Base-by-base conservation (phyloP, 495 filamentous ascomycete species). In the Achaetomiella virescens region DNA sequence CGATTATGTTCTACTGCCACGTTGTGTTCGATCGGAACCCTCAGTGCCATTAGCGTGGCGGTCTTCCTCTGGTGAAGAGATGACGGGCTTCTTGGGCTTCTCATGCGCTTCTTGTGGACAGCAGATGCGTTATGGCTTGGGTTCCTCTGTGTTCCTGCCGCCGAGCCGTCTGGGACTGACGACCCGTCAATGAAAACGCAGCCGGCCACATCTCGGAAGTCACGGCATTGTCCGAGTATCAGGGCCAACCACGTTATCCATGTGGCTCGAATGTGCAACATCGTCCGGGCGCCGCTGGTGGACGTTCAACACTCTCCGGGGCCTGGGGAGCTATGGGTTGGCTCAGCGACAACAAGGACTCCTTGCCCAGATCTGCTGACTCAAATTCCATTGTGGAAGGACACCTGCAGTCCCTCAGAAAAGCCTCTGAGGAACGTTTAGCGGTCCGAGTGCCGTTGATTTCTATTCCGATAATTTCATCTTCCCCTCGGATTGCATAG, bases 181-280 rank as follows among this genome's bases (percentile, higher is more conserved):
- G 12, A 17, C 3, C 36, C 36, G 36, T 38, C 6, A 27, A 44
- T 51, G 14, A 29, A 42, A 48, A 24, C 40, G 14, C 8, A 37
- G 17, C 12, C 15, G 33, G 15, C 36, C 22, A 27, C 15, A 45
- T 29, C 22, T 14, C 18, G 44, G 53, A 44, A 54, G 46, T 37
- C 7, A 27, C 61, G 46, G 52, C 47, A 58, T 49, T n/a, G 52
- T 11, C 48, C 29, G 31, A 40, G 33, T 17, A 17, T 36, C 10
- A 15, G 22, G 48, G 21, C 57, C 59, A 62, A 60, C 59, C 56
- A 58, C 44, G 58, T 49, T 45, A 52, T 24, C 22, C 54, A 42
- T 27, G 17, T 52, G 55, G 40, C 51, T 51, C 45, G 46, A 46
- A 53, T 51, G 59, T 65, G 57, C 56, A 48, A 60, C 59, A 55